Evolutionary conservation across 768 basidiomycete species (phyloP), one percentile per base, ranked within the genome.

Genomic region (Cytidiella melzeri): DNA sequence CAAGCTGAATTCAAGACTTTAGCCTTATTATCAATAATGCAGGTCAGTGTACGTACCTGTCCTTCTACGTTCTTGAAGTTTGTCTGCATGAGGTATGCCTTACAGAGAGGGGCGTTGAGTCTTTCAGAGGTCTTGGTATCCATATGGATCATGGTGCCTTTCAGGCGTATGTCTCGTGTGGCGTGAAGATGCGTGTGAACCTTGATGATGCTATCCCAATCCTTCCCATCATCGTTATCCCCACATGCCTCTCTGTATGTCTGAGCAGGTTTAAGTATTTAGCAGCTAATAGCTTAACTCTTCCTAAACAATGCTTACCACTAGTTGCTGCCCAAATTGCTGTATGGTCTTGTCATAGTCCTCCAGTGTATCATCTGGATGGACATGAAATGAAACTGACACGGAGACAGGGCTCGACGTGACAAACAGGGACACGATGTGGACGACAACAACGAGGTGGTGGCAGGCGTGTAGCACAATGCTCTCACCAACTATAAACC

Each of bases 151-250:
- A 40, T 47, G 13, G 41, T 52, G 1, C 57, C 57, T 20, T 58
- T 58, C 1, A 19, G 34, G 1, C 18, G 3, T 6, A 58, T 58
- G 25, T 55, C 54, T 9, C 41, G 24, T 12, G 38, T 43, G 3
- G n/a, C 34, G 49, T 58, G 57, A 12, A 30, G n/a, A 25, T 48
- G 44, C 3, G 23, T 50, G 28, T 58, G 57, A 1, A 27, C 15
- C 36, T 58, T 58, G 51, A 41, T 53, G 48, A 19, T 55, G 45
- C 54, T 51, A 58, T 36, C 25, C 23, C 15, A 28, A 28, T 21
- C 34, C 37, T 46, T 43, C 24, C 20, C 12, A 4, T 43, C n/a
- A n/a, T 24, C 11, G 23, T 44, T 39, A 53, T 10, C n/a, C 4
- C 20, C 28, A 26, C 30, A 49, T 43, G 20, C 24, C 11, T 18